Conservation (phyloP, 441 rosid species). For the Capsella rubella region DNA sequence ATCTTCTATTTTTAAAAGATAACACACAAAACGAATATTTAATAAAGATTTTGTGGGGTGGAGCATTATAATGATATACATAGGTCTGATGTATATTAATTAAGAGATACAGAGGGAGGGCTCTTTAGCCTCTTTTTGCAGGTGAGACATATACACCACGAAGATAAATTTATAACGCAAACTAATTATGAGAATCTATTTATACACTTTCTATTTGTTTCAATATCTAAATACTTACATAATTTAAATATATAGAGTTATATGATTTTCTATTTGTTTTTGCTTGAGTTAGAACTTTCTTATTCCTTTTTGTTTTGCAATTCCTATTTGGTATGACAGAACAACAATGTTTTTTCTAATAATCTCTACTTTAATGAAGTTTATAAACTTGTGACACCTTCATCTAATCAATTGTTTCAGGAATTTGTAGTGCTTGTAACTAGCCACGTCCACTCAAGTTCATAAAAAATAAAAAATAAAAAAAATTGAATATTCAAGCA, state of each 20-base stretch:
- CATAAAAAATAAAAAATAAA: background rate
- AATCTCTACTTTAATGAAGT: too few relatives aligned
- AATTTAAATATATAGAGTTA: background rate
- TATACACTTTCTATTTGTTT: background rate
- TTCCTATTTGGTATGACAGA: too few relatives aligned
- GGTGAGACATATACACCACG: slow-evolving; percentile 26
- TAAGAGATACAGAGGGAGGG: slow-evolving; percentile 21
- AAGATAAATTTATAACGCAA: background rate
- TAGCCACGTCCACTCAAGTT: too few relatives aligned
- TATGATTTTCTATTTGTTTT: too few relatives aligned
- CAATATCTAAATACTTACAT: slow-evolving; percentile 12
- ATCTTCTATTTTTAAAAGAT: slow-evolving; percentile 19
- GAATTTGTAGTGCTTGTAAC: too few relatives aligned
- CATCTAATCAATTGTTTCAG: too few relatives aligned
- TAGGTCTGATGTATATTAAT: slow-evolving; percentile 29
- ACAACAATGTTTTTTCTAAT: too few relatives aligned
- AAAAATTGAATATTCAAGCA: slow-evolving; percentile 6
- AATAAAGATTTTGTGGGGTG: slow-evolving; percentile 48
- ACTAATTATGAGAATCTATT: background rate
- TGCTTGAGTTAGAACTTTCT: too few relatives aligned
- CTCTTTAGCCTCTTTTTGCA: background rate
- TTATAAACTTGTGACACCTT: too few relatives aligned
- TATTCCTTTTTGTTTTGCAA: too few relatives aligned
- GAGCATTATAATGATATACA: slow-evolving; percentile 41
- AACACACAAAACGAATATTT: slow-evolving; percentile 19